Base-by-base conservation (phyloP, 2,329 filamentous ascomycete species). In the Sporothrix phasma region DNA sequence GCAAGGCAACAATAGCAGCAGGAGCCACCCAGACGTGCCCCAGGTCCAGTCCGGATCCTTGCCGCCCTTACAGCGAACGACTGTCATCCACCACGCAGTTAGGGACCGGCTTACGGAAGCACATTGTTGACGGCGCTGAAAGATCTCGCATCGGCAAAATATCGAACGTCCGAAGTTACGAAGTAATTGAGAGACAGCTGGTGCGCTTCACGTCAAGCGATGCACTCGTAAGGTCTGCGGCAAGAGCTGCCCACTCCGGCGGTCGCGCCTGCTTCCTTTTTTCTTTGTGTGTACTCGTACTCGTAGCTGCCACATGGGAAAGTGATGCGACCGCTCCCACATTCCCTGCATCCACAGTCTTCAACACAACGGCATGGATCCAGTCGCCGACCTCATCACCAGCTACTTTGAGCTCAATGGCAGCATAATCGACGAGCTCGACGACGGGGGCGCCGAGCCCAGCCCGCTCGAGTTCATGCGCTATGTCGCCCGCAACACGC, bases 391-490 rank as follows among this genome's bases (percentile, higher is more conserved):
- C 64, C 80, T 92, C 24, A 82, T 93, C 67, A 80, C 77, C 11
- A 84, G 80, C n/a, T 92, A 89, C 74, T 84, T 88, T 70, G 88
- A 91, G 68, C 81, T 92, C 63, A 93, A 93, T 71, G 74, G 79
- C 64, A 72, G 76, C 24, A 69, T 71, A 17, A 78, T 92, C 64
- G 82, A 88, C 53, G 84, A 86, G 69, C 79, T 92, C 2, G 49
- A 77, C 15, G 78, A 67, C 26, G 43, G 5, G n/a, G 61, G 37
- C 22, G 29, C 11, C 53, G 83, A 87, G 58, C 90, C 90, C 3
- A 89, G 86, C 31, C 83, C 90, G 0, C 80, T 94, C 5, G 87
- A 92, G 71, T 93, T 93, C 72, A 88, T 92, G 85, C 84, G 88
- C 70, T 88, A 85, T 73, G 88, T 92, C 22, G 81, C 87, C 17